Percentiles rank a stretch among this genome's conserved stretches.
Evolutionary conservation across 139 green algal genomes (phyloP).

Genomic region (Coccomyxa sp.): DNA sequence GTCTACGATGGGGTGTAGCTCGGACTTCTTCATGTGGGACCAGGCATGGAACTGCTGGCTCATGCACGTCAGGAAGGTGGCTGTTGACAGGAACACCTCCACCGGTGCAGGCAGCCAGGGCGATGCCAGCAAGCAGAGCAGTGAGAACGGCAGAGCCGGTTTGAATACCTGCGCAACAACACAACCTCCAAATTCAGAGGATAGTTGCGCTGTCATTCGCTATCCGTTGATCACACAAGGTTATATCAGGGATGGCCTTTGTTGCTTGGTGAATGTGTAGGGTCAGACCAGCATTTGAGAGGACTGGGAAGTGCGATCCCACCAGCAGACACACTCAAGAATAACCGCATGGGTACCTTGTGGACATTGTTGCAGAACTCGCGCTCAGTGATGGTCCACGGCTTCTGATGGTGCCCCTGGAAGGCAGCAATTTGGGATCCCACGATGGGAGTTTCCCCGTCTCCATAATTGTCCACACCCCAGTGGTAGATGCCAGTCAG

Average conservation of each 20-base stretch:
- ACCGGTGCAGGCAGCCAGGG: conserved; percentile 28
- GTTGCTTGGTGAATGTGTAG: too few species aligned
- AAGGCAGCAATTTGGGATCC: conserved; percentile 92
- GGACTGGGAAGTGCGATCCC: too few species aligned
- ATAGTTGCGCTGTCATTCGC: too few species aligned
- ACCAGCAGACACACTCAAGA: background rate
- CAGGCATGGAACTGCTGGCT: conserved; percentile 97
- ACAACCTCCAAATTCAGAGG: background rate
- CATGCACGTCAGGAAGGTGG: conserved; percentile 80
- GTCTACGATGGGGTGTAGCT: conserved; percentile 70
- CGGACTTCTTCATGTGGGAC: conserved; percentile 85
- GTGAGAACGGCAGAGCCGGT: conserved; percentile 25
- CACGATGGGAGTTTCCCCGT: conserved; percentile 83
- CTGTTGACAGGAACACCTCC: conserved; percentile 65
- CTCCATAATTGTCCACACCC: conserved; percentile 93
- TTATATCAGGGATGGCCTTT: too few species aligned
- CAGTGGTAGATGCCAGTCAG: conserved; percentile 82
- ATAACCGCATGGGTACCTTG: conserved; percentile 35
- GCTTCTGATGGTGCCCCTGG: conserved; percentile 89
- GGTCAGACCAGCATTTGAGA: too few species aligned
- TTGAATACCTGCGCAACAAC: conserved; percentile 33
- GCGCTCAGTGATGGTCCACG: conserved; percentile 97
- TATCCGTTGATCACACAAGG: too few species aligned
- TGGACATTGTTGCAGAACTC: conserved; percentile 97
- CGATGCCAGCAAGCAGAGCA: conserved; percentile 25